A percentile compares a stretch with the other conserved stretches of the same genome.
Conservation (phyloP, 768 basidiomycete genomes). For the Mycena polygramma region DNA sequence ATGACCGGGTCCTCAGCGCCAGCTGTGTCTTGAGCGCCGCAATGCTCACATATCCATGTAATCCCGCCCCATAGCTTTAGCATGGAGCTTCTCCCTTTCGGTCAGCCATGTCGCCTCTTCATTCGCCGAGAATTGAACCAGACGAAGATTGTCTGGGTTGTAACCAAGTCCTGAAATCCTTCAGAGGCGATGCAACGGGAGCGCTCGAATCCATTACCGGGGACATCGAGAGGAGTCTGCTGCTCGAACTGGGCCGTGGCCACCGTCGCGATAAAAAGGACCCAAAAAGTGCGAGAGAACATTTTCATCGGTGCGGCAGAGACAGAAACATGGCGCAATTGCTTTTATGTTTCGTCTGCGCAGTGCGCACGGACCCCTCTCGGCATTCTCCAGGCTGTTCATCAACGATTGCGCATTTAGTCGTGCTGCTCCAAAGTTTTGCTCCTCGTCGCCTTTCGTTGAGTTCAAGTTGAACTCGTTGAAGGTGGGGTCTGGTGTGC, state of each 20-base stretch:
- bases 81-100: constrained; percentile 29
- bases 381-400: no score
- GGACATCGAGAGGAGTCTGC: neutral
- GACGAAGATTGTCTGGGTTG: constrained; percentile 63
- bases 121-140: constrained; percentile 66
- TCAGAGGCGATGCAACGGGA: no score
- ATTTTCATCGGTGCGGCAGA: neutral
- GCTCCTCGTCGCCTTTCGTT: neutral
- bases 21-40: neutral
- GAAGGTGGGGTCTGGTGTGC: no score
- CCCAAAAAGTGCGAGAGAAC: neutral
- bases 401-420: no score
- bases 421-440: neutral
- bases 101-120: constrained; percentile 40
- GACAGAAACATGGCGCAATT: neutral
- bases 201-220: no score
- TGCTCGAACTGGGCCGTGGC: neutral
- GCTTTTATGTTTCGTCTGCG: neutral
- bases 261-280: neutral
- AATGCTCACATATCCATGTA: constrained; percentile 33
- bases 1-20: neutral
- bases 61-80: constrained; percentile 21
- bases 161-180: constrained; percentile 58
- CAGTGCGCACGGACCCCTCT: neutral
- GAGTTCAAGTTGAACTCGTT: no score